Base-by-base conservation (phyloP, 768 basidiomycete species). In the Asterophora lycoperdoides region DNA sequence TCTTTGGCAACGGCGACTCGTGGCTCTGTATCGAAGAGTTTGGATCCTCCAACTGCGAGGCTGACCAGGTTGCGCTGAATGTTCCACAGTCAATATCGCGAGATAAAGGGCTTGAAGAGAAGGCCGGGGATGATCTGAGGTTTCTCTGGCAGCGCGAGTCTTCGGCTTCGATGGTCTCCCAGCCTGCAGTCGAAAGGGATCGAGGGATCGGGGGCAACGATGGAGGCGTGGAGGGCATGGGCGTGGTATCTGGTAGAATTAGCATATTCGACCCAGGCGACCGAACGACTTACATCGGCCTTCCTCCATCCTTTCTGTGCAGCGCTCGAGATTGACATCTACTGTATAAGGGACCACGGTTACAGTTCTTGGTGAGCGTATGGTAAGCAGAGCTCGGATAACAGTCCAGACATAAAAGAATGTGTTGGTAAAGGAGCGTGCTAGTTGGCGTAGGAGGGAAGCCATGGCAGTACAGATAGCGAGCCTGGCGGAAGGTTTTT, bases 391-490 rank as follows among this genome's bases (percentile, higher is more conserved):
- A 49, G 56, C 56, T 49, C 51, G 41, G 19, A 58, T 48, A 48
- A 55, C 45, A 38, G 56, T 55, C 56, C 56, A 55, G 23, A 58
- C 19, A 52, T 58, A 55, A 58, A 55, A 51, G 56, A 58, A 46
- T 19, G 56, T 55, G 44, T 41, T 49, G 41, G 43, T 38, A 48
- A 58, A 55, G 19, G 56, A 58, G 46, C 37, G 56, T 18, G 20
- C 49, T 41, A 55, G 42, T 48, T 41, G 49, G 34, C 49, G 48
- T 34, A 49, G 28, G 51, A 51, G 32, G 35, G 54, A 48, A 41
- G 54, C 35, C 56, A 58, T 58, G 47, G 37, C 33, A 17, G 50
- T 40, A 49, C 18, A 28, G 44, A 26, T 30, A 45, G 33, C 20
- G 15, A 43, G 36, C 17, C 37, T 26, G 46, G 23, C 23, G 23